Evolutionary conservation across 352 stramenopile species (phyloP), one percentile per base, ranked within the genome.

Genomic region (Labyrinthula sp.): DNA sequence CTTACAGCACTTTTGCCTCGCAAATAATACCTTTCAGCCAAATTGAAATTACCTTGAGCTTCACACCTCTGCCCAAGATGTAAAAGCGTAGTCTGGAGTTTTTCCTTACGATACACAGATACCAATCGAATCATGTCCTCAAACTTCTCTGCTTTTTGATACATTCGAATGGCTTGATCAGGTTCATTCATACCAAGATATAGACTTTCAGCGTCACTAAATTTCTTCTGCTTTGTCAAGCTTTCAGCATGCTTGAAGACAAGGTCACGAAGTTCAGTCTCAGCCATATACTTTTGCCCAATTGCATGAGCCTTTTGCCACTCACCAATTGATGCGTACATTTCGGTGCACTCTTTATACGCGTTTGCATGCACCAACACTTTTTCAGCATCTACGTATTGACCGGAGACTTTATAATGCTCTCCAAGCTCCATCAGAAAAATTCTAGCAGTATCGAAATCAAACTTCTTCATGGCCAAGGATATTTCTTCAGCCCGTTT

Each of bases 71-170:
- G 73, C 21, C 77, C 81, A 20, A 93, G 43, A 56, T 84, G 86
- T 56, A 85, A 45, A 41, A 92, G 77, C 7, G 76, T 90, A 38
- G 91, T 76, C 50, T 89, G 89, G 39, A 93, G 71, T 29, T 89
- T 56, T 50, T 91, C 75, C 54, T 82, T 79, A 48, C 75, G 73
- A 57, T 89, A 82, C 49, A 82, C 79, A n/a, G 69, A 74, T 29
- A 93, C 81, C 3, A 93, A 60, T 1, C 76, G 71, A 36, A 93
- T 79, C 79, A 93, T 91, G 56, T 86, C 74, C 56, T 92, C 79
- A 58, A 88, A 93, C 47, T 87, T 79, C 40, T 80, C 77, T 49
- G 87, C 71, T 61, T 87, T 87, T 64, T 93, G 91, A 73, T 93
- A 93, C 79, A 93, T 92, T 56, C 82, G 81, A 61, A 93, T 93